A percentile compares a stretch with the other conserved stretches of the same genome.
These are phyloP conservation scores for Trypanosoma avium DNA, from an alignment of 208 protist genomes.

Conservation along the genomic window DNA sequence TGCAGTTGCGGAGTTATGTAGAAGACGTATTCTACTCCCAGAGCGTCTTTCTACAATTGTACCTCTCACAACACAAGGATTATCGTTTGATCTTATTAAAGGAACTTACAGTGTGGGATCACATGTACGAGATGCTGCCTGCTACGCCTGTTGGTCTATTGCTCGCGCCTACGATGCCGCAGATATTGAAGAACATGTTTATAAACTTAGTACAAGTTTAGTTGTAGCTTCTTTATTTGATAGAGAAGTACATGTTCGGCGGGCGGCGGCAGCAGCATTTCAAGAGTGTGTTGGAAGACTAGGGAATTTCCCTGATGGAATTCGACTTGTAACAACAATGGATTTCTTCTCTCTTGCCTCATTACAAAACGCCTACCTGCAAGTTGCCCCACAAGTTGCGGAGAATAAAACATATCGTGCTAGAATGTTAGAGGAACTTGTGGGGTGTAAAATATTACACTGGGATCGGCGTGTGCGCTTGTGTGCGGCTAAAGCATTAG, in stretches of 20 bases:
- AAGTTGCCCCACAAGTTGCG: conserved; percentile 71
- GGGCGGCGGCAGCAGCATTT: conserved; percentile 91
- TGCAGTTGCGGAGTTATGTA: conserved; percentile 95
- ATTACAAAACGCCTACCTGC: conserved; percentile 86
- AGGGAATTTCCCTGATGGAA: conserved; percentile 96
- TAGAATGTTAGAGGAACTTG: conserved; percentile 89
- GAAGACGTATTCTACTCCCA: conserved; percentile 92
- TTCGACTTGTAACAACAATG: conserved; percentile 94
- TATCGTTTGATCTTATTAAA: conserved; percentile 94
- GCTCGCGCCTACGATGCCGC: conserved; percentile 95
- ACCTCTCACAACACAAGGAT: conserved; percentile 65
- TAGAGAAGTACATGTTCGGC: conserved; percentile 91
- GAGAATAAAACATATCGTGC: conserved; percentile 77
- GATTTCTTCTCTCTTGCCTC: conserved; percentile 97
- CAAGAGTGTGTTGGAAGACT: conserved; percentile 93
- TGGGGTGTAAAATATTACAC: conserved; percentile 85
- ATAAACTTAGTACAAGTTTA: conserved; percentile 65
- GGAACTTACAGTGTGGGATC: conserved; percentile 96
- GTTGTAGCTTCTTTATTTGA: conserved; percentile 89
- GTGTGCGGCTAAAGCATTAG: conserved; percentile 80
- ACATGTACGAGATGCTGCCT: conserved; percentile 98
- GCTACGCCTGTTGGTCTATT: conserved; percentile 98
- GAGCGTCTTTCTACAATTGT: conserved; percentile 76
- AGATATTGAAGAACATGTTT: conserved; percentile 84
- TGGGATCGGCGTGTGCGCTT: conserved; percentile 88